Conservation (phyloP, 768 basidiomycete genomes). For the Paxillus involutus region DNA sequence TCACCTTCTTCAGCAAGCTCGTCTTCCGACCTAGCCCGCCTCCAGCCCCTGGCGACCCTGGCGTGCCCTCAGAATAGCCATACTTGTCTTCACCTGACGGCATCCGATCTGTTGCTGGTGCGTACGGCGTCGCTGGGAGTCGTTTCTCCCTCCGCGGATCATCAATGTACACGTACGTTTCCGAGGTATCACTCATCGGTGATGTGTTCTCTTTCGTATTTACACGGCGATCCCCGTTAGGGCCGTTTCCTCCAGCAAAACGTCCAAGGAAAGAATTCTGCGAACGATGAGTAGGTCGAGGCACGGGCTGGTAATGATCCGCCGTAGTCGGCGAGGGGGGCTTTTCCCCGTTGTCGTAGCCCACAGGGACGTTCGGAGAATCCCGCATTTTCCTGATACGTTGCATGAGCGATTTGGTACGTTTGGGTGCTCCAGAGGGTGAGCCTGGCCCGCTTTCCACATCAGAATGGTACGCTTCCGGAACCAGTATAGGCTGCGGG, state of each 20-base stretch:
- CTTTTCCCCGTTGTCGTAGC: constrained; percentile 39
- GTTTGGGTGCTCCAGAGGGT: constrained; percentile 54
- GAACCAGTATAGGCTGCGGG: constrained; percentile 80
- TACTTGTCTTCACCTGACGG: constrained; percentile 30
- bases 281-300: constrained; percentile 65
- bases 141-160: constrained; percentile 52
- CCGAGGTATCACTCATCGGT: constrained; percentile 34
- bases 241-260: constrained; percentile 45
- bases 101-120: constrained; percentile 22
- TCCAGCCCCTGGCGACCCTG: constrained; percentile 36
- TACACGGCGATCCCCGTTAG: constrained; percentile 31
- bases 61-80: constrained; percentile 52
- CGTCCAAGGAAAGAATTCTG: constrained; percentile 80
- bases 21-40: constrained; percentile 65
- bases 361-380: constrained; percentile 78
- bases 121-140: constrained; percentile 42
- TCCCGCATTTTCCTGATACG: constrained; percentile 89
- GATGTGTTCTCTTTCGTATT: constrained; percentile 35
- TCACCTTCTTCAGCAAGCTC: constrained; percentile 79
- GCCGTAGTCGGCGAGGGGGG: constrained; percentile 45
- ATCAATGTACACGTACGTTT: constrained; percentile 71
- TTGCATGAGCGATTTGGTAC: constrained; percentile 83
- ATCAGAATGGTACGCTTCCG: constrained; percentile 45
- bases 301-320: constrained; percentile 23
- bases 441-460: constrained; percentile 40